Conservation (phyloP, 176 grass and related monocot genomes). For the Pharus latifolius region DNA sequence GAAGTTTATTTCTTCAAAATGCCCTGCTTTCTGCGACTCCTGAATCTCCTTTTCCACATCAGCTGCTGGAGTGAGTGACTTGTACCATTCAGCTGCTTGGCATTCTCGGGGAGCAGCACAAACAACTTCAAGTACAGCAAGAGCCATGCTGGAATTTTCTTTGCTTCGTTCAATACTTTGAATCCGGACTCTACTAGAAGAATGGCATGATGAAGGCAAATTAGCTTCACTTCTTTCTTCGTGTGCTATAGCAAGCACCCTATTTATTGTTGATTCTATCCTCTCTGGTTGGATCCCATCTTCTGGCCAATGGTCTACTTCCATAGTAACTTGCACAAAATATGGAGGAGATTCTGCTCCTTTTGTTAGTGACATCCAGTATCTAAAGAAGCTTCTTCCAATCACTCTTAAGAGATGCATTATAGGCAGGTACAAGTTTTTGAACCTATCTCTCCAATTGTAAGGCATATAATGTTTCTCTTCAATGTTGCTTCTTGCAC, state of each 20-base stretch:
- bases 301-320: constrained; percentile 88
- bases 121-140: constrained; percentile 97
- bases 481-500: constrained; percentile 47
- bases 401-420: constrained; percentile 51
- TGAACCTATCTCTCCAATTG: constrained; percentile 39
- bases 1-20: constrained; percentile 78
- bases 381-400: constrained; percentile 63
- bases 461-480: constrained; percentile 30
- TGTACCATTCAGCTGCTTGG: constrained; percentile 62
- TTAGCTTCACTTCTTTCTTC: constrained; percentile 75
- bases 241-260: constrained; percentile 58
- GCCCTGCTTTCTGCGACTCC: constrained; percentile 55
- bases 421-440: constrained; percentile 44
- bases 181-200: constrained; percentile 67
- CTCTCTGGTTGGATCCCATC: constrained; percentile 96
- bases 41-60: constrained; percentile 78
- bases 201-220: constrained; percentile 56
- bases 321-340: constrained; percentile 95
- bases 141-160: constrained; percentile 62
- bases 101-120: constrained; percentile 69
- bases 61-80: constrained; percentile 74
- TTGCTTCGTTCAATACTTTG: constrained; percentile 88
- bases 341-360: constrained; percentile 93
- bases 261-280: constrained; percentile 91
- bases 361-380: constrained; percentile 90